These are phyloP conservation scores for Sicyos edulis DNA, from an alignment of 306 rosid species.

Conservation along the genomic window DNA sequence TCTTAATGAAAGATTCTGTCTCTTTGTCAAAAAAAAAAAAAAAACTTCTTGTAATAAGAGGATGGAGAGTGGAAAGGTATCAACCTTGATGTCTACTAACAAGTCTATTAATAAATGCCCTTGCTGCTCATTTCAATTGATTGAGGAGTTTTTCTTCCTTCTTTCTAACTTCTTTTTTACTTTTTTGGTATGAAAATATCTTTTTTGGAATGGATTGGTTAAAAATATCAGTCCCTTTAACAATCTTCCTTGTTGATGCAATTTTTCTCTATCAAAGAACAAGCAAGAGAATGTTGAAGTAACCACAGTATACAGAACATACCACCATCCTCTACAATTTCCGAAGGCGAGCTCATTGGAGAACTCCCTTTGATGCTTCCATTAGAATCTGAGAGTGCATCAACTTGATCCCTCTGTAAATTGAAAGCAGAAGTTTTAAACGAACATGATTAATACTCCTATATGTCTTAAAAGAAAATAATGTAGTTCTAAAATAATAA, in stretches of 20 bases:
- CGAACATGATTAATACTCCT: slow-evolving; percentile 13
- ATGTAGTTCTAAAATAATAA: too few species aligned
- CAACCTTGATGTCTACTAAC: neutral
- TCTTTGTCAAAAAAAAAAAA: too few species aligned
- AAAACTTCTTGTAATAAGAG: neutral
- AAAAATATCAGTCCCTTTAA: slow-evolving; percentile 1
- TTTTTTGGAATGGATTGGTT: too few species aligned
- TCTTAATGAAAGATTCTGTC: too few species aligned
- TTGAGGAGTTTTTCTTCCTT: neutral
- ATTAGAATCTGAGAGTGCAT: slow-evolving; percentile 46
- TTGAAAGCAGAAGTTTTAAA: neutral
- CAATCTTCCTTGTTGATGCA: neutral
- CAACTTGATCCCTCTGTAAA: slow-evolving; percentile 52
- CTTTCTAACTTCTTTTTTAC: neutral
- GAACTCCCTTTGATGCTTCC: slow-evolving; percentile 42
- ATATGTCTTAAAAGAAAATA: slow-evolving; percentile 16
- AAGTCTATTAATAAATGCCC: neutral
- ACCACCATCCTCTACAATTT: slow-evolving; percentile 45
- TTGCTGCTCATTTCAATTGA: neutral
- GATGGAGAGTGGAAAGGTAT: neutral
- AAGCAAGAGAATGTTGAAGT: slow-evolving; percentile 24
- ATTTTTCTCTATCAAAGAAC: neutral
- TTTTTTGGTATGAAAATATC: too few species aligned
- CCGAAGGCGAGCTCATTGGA: slow-evolving; percentile 54
- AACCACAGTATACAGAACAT: slow-evolving; percentile 26